Evolutionary conservation across 495 filamentous ascomycete genomes (phyloP), one percentile per base, ranked within the genome.

Genomic region (Baudoinia panamericana): DNA sequence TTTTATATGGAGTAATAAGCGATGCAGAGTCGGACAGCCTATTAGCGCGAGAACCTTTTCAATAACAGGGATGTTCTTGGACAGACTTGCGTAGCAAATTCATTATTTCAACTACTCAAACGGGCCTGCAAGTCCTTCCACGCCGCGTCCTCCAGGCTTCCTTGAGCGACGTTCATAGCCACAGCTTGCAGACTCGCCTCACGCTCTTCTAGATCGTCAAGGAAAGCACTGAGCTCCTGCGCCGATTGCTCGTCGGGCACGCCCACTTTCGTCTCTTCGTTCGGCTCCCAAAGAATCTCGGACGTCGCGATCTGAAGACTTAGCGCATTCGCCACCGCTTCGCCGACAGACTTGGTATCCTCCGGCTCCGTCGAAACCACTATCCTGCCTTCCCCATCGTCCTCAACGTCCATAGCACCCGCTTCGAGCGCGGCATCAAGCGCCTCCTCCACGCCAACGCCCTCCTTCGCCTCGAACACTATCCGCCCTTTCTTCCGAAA

Each of bases 221-320:
- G 56, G 19, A 83, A 64, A 1, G 63, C 59, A 30, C 58, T 52
- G 5, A 74, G 63, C 29, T 66, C 61, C 42, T 75, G 67, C 3
- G 67, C 52, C 11, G 64, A 55, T 45, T 48, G 22, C 16, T 52
- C 48, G 18, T 64, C 54, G 25, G 69, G 63, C 28, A 81, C 45
- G 4, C 61, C 58, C 12, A 82, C 74, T 59, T 72, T 70, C 0
- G 80, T 85, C 36, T 95, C 88, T 39, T 72, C 68, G 39, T 85
- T 92, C 0, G 86, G 71, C 40, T 78, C 72, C 84, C 84, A 95
- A 32, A 93, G 68, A 22, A 96, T 90, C 32, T 86, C 82, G 21
- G 71, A 70, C 45, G 65, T 76, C 36, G 78, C 60, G 19, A 88
- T 68, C 35, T 74, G 70, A 41, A 94, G 56, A 0, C 67, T 69